These are phyloP conservation scores for Ambrosiella beaveri DNA, from an alignment of 2,329 filamentous ascomycete genomes.

Conservation along the genomic window DNA sequence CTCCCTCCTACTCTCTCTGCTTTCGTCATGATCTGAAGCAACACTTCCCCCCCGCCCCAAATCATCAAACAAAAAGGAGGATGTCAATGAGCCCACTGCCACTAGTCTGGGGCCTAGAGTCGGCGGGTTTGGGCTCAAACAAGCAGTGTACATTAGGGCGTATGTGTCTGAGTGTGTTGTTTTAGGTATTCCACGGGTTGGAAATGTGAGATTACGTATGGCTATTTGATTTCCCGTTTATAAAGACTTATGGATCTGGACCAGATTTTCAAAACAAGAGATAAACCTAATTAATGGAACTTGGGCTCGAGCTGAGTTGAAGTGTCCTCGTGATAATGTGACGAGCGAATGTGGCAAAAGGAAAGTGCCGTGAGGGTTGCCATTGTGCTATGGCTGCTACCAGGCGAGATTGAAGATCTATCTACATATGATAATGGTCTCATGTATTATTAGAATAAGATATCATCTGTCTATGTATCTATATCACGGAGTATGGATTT, in stretches of 20 bases:
- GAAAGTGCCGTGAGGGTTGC: too few relatives aligned
- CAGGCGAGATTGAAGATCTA: too few relatives aligned
- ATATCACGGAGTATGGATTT: too few relatives aligned
- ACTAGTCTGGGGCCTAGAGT: not conserved
- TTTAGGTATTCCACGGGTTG: conserved; percentile 7
- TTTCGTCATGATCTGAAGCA: not conserved
- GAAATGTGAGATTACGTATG: conserved; percentile 11
- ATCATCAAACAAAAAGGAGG: not conserved
- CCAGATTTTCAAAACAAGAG: not conserved
- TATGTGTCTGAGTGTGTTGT: conserved; percentile 7
- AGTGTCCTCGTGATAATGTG: too few relatives aligned
- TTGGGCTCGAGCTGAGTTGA: too few relatives aligned
- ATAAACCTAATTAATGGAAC: not conserved
- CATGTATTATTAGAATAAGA: too few relatives aligned
- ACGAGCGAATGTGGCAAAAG: too few relatives aligned
- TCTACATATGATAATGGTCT: too few relatives aligned
- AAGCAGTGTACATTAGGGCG: conserved; percentile 14
- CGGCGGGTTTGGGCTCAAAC: not conserved
- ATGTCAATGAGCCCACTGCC: not conserved
- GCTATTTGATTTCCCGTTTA: not conserved
- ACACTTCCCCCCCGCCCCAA: too few relatives aligned
- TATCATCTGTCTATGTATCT: too few relatives aligned
- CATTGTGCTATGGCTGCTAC: too few relatives aligned
- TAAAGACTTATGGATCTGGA: not conserved
- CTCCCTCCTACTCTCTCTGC: not conserved